Evolutionary conservation across 2,329 filamentous ascomycete genomes (phyloP).

Genomic region (Myriosclerotinia curreyana): DNA sequence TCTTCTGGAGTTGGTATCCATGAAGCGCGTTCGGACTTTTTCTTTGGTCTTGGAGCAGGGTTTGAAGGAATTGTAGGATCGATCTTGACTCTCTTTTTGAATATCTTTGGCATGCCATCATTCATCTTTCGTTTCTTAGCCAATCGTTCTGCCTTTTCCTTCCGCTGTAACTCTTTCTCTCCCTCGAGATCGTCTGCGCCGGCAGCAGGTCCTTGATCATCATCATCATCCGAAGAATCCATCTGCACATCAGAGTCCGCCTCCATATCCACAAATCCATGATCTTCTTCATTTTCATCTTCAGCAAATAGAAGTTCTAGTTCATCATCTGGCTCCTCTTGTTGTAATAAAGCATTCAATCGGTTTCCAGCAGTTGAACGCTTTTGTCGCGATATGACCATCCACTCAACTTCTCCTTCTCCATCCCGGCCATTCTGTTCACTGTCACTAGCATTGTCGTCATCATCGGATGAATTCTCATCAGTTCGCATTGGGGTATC

Average conservation of each 20-base stretch:
- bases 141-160: slow-evolving; percentile 64
- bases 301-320: slow-evolving; percentile 75
- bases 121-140: slow-evolving; percentile 80
- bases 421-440: slow-evolving; percentile 25
- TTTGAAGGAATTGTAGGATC: slow-evolving; percentile 48
- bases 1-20: slow-evolving; percentile 65
- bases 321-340: slow-evolving; percentile 60
- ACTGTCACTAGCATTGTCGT: slow-evolving; percentile 25
- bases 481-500: slow-evolving; percentile 28
- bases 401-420: slow-evolving; percentile 55
- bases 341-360: slow-evolving; percentile 73
- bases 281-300: slow-evolving; percentile 57
- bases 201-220: slow-evolving; percentile 67
- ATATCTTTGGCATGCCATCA: slow-evolving; percentile 67
- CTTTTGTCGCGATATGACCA: slow-evolving; percentile 69
- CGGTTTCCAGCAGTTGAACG: slow-evolving; percentile 82
- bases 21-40: slow-evolving; percentile 67
- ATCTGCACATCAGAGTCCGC: slow-evolving; percentile 75
- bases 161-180: slow-evolving; percentile 79
- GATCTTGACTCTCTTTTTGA: slow-evolving; percentile 75
- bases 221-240: slow-evolving; percentile 80
- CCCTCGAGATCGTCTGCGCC: slow-evolving; percentile 67
- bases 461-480: slow-evolving; percentile 26
- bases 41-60: slow-evolving; percentile 52
- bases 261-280: slow-evolving; percentile 66